Conservation (phyloP, 1,139 yeast species). For the Debaryomycetaceae sp. region DNA sequence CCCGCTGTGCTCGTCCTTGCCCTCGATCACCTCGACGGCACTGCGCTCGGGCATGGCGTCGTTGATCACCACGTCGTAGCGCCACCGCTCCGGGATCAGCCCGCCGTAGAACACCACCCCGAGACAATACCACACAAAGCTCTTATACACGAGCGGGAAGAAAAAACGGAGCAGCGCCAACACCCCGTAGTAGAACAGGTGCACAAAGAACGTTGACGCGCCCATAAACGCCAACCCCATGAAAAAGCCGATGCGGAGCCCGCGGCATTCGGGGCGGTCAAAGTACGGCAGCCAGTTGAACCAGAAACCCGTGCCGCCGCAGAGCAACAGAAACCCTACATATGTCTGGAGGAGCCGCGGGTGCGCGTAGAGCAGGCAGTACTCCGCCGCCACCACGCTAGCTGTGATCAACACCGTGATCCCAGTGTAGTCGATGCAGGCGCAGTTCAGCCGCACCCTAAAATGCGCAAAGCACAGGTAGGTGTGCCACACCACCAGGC, state of each 20-base stretch:
- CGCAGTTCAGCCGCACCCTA: conserved; percentile 64
- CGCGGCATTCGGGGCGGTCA: conserved; percentile 81
- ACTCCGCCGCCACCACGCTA: conserved; percentile 84
- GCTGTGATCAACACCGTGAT: conserved; percentile 87
- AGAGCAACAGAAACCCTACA: conserved; percentile 55
- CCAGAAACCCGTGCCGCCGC: conserved; percentile 69
- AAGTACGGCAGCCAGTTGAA: conserved; percentile 91
- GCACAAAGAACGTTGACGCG: conserved; percentile 55
- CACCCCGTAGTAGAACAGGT: conserved; percentile 56
- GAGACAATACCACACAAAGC: conserved; percentile 66
- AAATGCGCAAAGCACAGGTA: conserved; percentile 74
- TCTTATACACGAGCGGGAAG: conserved; percentile 57
- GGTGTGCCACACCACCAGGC: conserved; percentile 90
- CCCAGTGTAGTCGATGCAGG: conserved; percentile 94
- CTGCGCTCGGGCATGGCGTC: conserved; percentile 32
- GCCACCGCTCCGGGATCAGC: conserved; percentile 84
- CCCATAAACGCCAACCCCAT: conserved; percentile 78
- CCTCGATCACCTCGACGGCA: conserved; percentile 32
- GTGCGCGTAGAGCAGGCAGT: conserved; percentile 65
- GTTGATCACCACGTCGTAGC: conserved; percentile 57
- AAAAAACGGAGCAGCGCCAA: conserved; percentile 48
- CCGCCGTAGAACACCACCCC: conserved; percentile 91
- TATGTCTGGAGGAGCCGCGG: conserved; percentile 47
- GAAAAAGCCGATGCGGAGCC: conserved; percentile 78
- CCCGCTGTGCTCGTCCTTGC: conserved; percentile 35